A percentile compares a stretch with the other conserved stretches of the same genome.
phyloP scores from a whole-genome alignment of 257 asterid genomes.

The Eucommia ulmoides region DNA sequence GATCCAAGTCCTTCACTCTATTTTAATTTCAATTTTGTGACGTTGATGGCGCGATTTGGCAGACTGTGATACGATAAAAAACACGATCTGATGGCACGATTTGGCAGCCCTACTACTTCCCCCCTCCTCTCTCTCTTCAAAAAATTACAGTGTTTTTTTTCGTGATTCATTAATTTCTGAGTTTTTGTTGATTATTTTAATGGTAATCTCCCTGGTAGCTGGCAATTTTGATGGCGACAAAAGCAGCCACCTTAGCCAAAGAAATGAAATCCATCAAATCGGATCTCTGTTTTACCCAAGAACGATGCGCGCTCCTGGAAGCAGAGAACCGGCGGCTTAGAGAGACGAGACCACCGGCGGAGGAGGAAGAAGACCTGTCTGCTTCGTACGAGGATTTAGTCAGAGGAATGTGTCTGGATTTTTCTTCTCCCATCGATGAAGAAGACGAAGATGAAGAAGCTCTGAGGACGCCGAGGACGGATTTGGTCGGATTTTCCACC shows the following conservation, averaged over 20 bases:
- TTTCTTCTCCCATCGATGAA: slow-evolving; percentile 34
- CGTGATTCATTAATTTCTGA: too few species aligned
- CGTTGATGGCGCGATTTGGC: too few species aligned
- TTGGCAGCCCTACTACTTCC: too few species aligned
- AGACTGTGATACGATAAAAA: too few species aligned
- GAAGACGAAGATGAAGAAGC: slow-evolving; percentile 13
- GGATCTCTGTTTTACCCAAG: background rate
- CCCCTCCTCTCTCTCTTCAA: too few species aligned
- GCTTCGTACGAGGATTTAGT: slow-evolving; percentile 75
- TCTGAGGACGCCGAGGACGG: slow-evolving; percentile 16
- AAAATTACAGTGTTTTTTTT: too few species aligned
- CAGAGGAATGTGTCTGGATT: slow-evolving; percentile 61
- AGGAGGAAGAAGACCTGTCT: slow-evolving; percentile 82
- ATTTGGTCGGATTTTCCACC: slow-evolving; percentile 30
- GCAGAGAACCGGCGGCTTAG: slow-evolving; percentile 84
- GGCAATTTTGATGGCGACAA: background rate
- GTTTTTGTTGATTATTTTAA: too few species aligned
- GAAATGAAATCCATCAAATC: background rate
- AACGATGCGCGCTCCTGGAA: background rate
- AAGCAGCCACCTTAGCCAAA: background rate
- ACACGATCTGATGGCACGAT: too few species aligned
- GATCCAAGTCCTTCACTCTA: too few species aligned
- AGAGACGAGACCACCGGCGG: slow-evolving; percentile 37
- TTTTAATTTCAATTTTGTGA: too few species aligned
- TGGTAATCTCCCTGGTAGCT: too few species aligned